A percentile compares a stretch with the other conserved stretches of the same genome.
These are phyloP conservation scores for Theobroma grandiflorum DNA, from an alignment of 441 rosid species.

Conservation along the genomic window DNA sequence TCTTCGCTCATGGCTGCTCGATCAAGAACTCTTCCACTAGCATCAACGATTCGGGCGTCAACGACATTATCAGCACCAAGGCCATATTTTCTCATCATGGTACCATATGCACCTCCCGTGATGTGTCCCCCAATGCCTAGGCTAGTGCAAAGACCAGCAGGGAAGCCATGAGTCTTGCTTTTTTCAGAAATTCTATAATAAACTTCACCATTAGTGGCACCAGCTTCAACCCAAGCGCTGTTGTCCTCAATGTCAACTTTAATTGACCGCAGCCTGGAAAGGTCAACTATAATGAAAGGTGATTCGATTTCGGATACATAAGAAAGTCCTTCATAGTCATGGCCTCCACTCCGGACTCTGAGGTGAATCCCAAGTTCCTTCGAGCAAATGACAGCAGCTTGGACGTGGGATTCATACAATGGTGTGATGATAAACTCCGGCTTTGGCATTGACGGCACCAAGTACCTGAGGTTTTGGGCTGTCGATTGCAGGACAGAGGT, in stretches of 20 bases:
- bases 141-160: slow-evolving; percentile 67
- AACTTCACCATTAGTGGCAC: slow-evolving; percentile 66
- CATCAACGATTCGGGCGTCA: slow-evolving; percentile 66
- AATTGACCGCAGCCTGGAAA: slow-evolving; percentile 50
- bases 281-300: slow-evolving; percentile 65
- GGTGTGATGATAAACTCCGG: slow-evolving; percentile 74
- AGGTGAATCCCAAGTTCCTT: slow-evolving; percentile 58
- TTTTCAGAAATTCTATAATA: slow-evolving; percentile 64
- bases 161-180: slow-evolving; percentile 63
- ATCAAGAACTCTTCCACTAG: slow-evolving; percentile 55
- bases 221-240: slow-evolving; percentile 69
- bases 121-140: slow-evolving; percentile 80
- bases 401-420: slow-evolving; percentile 55
- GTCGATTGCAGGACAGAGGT: slow-evolving; percentile 54
- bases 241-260: slow-evolving; percentile 46
- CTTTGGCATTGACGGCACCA: slow-evolving; percentile 55
- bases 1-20: slow-evolving; percentile 74
- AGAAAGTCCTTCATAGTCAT: slow-evolving; percentile 77
- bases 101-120: slow-evolving; percentile 76
- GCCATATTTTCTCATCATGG: slow-evolving; percentile 80
- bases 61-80: slow-evolving; percentile 71
- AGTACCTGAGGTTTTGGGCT: slow-evolving; percentile 71
- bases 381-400: slow-evolving; percentile 61
- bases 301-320: slow-evolving; percentile 55
- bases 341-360: slow-evolving; percentile 75